Evolutionary conservation across 1,284 basidiomycete species (phyloP), one percentile per base, ranked within the genome.

Genomic region (Fomes fomentarius): DNA sequence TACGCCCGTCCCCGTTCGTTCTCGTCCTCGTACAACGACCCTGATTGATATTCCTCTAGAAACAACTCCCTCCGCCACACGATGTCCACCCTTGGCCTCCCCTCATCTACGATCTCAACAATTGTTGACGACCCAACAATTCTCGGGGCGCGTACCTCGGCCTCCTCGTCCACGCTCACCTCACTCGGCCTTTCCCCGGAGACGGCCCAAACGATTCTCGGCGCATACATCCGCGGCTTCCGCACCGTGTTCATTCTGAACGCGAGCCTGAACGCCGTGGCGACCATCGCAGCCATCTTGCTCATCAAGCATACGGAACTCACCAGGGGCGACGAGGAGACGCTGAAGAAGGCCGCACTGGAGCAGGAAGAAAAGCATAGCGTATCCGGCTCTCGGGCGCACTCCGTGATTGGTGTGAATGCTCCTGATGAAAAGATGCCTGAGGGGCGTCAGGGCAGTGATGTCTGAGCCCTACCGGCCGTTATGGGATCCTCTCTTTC

Each of bases 241-340:
- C 68, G 76, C 34, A 66, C 71, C 4, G 71, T 89, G 7, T 89
- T 89, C 68, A 71, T 83, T 28, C 63, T 85, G 46, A 83, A 84
- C 53, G 80, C 82, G 2, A 67, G 66, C 30, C 63, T 81, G 35
- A 71, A 79, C 14, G 74, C 74, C 0, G 56, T 78, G 0, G 79
- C 79, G 15, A 78, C 79, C 10, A 58, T 86, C 9, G 73, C 76
- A 2, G 80, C 82, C 52, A 68, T 83, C 21, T 35, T 80, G 17
- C 76, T 86, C 73, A 84, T 88, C 61, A 75, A 76, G 45, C 80
- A 86, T 56, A 79, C 81, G 50, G 79, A 84, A 19, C 68, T 90
- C 43, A 78, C 72, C 9, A 70, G 84, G 19, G 76, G 68, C 1
- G 87, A 87, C 55, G 85, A 89, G 42, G 73, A 75, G 22, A 64